phyloP scores from a whole-genome alignment of 179 eudicot species.

The Beta macrorhiza region DNA sequence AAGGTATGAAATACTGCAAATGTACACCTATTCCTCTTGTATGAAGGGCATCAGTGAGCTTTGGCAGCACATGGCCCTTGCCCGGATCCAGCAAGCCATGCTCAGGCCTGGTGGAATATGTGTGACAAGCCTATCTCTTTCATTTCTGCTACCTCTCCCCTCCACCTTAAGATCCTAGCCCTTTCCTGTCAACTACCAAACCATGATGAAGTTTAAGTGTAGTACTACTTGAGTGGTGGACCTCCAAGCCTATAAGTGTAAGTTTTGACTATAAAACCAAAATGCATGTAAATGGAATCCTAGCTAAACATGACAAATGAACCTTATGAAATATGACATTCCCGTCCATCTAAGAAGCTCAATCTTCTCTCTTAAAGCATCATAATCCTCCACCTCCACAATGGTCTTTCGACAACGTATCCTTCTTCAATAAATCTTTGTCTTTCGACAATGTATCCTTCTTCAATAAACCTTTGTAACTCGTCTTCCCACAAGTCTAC shows the following conservation, averaged over 20 bases:
- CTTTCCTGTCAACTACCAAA: not conserved
- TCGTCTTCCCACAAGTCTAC: not conserved
- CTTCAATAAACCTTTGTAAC: not conserved
- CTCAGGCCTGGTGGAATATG: not conserved
- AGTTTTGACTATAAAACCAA: not conserved
- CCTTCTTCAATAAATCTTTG: not conserved
- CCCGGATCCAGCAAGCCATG: not conserved
- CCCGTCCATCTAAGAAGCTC: not conserved
- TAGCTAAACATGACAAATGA: not conserved
- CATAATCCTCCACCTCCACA: not conserved
- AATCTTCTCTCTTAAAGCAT: not conserved
- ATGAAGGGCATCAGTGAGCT: not conserved
- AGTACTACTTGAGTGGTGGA: not conserved
- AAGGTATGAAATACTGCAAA: not conserved
- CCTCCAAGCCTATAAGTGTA: not conserved
- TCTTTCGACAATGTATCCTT: too few relatives aligned
- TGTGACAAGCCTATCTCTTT: not conserved
- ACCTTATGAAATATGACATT: not conserved
- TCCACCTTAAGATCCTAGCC: not conserved
- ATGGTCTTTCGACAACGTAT: not conserved
- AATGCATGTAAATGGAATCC: not conserved
- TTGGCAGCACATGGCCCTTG: not conserved
- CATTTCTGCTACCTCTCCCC: not conserved
- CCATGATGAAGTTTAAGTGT: not conserved
- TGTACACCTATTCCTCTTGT: not conserved